Evolutionary conservation across 345 rosid species (phyloP).

Genomic region (Ceriops decandra): DNA sequence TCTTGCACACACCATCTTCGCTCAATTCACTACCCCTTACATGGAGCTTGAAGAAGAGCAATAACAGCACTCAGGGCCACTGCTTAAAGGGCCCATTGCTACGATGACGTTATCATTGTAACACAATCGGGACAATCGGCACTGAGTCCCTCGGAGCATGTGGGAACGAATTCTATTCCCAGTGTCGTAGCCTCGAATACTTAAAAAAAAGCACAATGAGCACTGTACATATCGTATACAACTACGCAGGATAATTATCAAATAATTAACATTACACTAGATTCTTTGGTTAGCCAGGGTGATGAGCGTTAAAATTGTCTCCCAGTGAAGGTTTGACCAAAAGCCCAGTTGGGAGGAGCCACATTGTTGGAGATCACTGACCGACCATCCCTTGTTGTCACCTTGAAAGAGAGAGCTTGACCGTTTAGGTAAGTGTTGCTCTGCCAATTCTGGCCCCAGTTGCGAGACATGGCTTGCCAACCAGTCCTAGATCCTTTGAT

Average conservation of each 20-base stretch:
- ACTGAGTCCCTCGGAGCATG: too few relatives aligned
- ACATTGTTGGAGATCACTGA: constrained; percentile 15
- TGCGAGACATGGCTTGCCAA: constrained; percentile 27
- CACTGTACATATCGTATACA: neutral
- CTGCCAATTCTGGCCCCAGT: constrained; percentile 37
- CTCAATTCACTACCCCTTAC: neutral
- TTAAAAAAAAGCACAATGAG: too few relatives aligned
- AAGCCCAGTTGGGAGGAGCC: constrained; percentile 27
- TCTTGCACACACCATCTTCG: neutral
- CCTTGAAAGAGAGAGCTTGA: constrained; percentile 25
- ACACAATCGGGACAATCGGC: too few relatives aligned
- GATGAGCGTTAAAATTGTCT: constrained; percentile 12
- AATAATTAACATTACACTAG: neutral
- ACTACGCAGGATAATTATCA: neutral
- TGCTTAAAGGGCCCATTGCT: constrained; percentile 2
- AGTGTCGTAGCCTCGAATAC: too few relatives aligned
- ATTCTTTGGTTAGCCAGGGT: neutral
- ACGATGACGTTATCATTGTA: neutral
- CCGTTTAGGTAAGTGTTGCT: constrained; percentile 22
- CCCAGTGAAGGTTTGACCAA: constrained; percentile 26
- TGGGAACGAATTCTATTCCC: too few relatives aligned
- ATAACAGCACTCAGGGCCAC: constrained; percentile 7
- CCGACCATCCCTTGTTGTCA: constrained; percentile 23
- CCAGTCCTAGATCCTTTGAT: constrained; percentile 20
- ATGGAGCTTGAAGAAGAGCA: neutral